Conservation (phyloP, 169 alveolate genomes). For the Cryptosporidium bovis region DNA sequence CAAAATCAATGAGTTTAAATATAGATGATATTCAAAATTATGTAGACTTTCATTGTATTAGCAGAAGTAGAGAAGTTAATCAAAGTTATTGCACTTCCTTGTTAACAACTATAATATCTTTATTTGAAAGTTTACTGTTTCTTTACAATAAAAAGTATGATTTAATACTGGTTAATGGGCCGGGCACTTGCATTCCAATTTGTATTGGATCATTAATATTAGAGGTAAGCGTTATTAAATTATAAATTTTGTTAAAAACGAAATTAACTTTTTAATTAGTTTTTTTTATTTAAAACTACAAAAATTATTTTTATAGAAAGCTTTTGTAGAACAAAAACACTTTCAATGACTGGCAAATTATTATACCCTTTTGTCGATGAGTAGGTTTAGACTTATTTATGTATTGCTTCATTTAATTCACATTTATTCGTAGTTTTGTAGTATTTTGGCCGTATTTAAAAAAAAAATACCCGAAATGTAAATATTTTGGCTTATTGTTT, state of each 20-base stretch:
- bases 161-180: conserved; percentile 86
- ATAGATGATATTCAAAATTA: conserved; percentile 4
- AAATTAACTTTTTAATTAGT: conserved; percentile 37
- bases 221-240: conserved; percentile 49
- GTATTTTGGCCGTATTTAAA: conserved; percentile 63
- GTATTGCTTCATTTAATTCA: too few relatives aligned
- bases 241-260: neutral
- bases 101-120: conserved; percentile 82
- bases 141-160: conserved; percentile 77
- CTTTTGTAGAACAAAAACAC: conserved; percentile 83
- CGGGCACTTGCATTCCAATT: conserved; percentile 89
- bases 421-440: conserved; percentile 16
- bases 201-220: conserved; percentile 78
- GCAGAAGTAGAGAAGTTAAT: conserved; percentile 85
- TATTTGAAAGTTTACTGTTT: conserved; percentile 78
- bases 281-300: conserved; percentile 76
- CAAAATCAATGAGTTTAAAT: conserved; percentile 1
- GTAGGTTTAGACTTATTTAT: conserved; percentile 32
- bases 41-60: conserved; percentile 62
- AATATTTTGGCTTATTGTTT: conserved; percentile 51
- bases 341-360: conserved; percentile 85
- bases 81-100: conserved; percentile 84
- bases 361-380: conserved; percentile 82
- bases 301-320: conserved; percentile 81
- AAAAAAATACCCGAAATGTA: conserved; percentile 41